phyloP scores from a whole-genome alignment of 345 rosid genomes.

The Eutrema heterophyllum region DNA sequence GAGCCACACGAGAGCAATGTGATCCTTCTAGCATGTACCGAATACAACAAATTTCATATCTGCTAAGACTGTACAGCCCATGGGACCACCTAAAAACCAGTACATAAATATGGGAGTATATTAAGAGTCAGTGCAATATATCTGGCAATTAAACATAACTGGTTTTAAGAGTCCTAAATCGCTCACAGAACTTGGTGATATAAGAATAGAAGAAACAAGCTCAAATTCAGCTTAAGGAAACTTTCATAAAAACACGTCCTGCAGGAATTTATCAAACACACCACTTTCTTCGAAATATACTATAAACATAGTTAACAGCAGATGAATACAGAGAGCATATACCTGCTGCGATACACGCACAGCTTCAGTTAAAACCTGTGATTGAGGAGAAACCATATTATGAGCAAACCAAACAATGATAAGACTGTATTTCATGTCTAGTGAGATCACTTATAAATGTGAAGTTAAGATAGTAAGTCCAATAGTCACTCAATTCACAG shows the following conservation, averaged over 20 bases:
- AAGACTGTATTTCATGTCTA: background rate
- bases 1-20: background rate
- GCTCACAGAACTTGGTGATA: background rate
- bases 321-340: conserved; percentile 3
- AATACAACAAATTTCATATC: conserved; percentile 8
- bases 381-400: conserved; percentile 21
- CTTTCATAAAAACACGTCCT: background rate
- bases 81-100: background rate
- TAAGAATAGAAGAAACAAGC: conserved; percentile 8
- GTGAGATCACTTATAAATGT: background rate
- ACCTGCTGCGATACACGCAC: conserved; percentile 89
- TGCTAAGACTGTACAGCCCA: conserved; percentile 6
- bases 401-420: conserved; percentile 6
- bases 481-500: background rate
- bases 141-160: background rate
- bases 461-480: conserved; percentile 1
- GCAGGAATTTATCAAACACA: background rate
- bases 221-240: conserved; percentile 8
- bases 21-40: conserved; percentile 4
- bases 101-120: background rate
- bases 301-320: background rate
- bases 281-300: conserved; percentile 8
- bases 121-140: background rate
- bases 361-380: conserved; percentile 90
- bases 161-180: background rate